Percentiles rank a stretch among this genome's conserved stretches.
phyloP scores from a whole-genome alignment of 306 rosid species.

The Rubus idaeus region DNA sequence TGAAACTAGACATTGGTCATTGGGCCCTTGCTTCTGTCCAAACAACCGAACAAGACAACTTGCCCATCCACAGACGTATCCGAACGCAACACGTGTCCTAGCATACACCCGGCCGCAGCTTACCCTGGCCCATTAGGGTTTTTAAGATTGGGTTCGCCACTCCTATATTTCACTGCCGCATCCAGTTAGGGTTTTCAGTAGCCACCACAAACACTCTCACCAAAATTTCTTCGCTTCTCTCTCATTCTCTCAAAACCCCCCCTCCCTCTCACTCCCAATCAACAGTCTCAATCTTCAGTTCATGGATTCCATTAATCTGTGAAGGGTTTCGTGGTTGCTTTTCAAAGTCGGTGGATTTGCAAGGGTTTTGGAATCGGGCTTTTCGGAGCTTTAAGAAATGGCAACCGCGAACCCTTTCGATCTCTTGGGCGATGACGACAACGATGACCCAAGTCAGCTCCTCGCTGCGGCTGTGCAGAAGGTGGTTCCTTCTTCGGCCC shows the following conservation, averaged over 20 bases:
- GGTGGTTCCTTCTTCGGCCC: slow-evolving; percentile 24
- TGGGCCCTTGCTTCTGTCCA: background rate
- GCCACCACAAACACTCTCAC: background rate
- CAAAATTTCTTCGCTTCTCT: background rate
- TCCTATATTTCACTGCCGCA: slow-evolving; percentile 40
- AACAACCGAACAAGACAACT: background rate
- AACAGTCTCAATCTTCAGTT: background rate
- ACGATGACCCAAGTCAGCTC: slow-evolving; percentile 54
- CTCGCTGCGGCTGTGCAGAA: slow-evolving; percentile 37
- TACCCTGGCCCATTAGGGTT: slow-evolving; percentile 40
- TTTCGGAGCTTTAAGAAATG: slow-evolving; percentile 37
- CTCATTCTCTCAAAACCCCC: background rate
- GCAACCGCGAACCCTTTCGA: slow-evolving; percentile 61
- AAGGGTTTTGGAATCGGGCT: slow-evolving; percentile 22
- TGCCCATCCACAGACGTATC: background rate
- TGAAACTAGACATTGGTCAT: slow-evolving; percentile 1
- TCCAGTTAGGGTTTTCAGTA: slow-evolving; percentile 39
- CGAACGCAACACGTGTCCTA: background rate
- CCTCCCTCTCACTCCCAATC: background rate
- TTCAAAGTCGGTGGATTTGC: slow-evolving; percentile 20
- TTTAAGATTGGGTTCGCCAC: slow-evolving; percentile 39
- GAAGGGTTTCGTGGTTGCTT: slow-evolving; percentile 38
- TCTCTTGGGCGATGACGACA: slow-evolving; percentile 59
- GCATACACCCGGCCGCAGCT: background rate
- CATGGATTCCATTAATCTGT: slow-evolving; percentile 39